phyloP scores from a whole-genome alignment of 768 basidiomycete genomes.

The Mycena vulgaris region DNA sequence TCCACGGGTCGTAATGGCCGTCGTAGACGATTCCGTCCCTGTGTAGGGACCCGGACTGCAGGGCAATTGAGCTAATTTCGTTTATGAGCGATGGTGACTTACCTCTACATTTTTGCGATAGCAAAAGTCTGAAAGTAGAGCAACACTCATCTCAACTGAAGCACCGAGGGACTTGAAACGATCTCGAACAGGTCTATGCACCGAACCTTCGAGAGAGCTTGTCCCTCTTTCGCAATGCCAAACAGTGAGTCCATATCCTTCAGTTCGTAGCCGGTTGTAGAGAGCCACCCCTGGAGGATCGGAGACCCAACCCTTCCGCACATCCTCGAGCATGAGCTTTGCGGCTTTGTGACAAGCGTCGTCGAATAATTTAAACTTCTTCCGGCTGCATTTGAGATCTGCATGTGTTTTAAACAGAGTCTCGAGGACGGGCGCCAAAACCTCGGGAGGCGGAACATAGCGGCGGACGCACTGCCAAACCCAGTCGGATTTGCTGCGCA shows the following conservation, averaged over 20 bases:
- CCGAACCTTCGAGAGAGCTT: slow-evolving; percentile 1
- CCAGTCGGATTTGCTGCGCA: slow-evolving; percentile 9
- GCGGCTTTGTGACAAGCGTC: slow-evolving; percentile 4
- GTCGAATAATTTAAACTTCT: neutral
- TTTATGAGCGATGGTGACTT: neutral
- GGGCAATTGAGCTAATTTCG: too few relatives aligned
- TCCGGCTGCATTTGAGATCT: neutral
- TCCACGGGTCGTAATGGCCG: slow-evolving; percentile 17
- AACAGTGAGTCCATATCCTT: neutral
- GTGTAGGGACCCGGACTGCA: slow-evolving; percentile 18
- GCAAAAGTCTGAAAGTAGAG: slow-evolving; percentile 19
- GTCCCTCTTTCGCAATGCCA: slow-evolving; percentile 12
- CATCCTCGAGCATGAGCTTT: neutral
- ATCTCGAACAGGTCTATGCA: neutral
- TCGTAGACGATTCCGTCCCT: slow-evolving; percentile 6
- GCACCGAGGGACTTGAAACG: slow-evolving; percentile 5
- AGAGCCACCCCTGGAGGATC: slow-evolving; percentile 15
- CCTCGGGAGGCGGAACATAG: neutral
- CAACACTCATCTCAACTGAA: slow-evolving; percentile 15
- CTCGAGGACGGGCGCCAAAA: neutral
- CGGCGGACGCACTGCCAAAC: slow-evolving; percentile 1
- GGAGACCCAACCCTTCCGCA: slow-evolving; percentile 5
- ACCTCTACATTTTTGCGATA: slow-evolving; percentile 28
- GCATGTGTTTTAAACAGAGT: slow-evolving; percentile 3
- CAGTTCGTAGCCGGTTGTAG: slow-evolving; percentile 2